Evolutionary conservation across 2,329 filamentous ascomycete genomes (phyloP).

Genomic region (Trichoderma afroharzianum): DNA sequence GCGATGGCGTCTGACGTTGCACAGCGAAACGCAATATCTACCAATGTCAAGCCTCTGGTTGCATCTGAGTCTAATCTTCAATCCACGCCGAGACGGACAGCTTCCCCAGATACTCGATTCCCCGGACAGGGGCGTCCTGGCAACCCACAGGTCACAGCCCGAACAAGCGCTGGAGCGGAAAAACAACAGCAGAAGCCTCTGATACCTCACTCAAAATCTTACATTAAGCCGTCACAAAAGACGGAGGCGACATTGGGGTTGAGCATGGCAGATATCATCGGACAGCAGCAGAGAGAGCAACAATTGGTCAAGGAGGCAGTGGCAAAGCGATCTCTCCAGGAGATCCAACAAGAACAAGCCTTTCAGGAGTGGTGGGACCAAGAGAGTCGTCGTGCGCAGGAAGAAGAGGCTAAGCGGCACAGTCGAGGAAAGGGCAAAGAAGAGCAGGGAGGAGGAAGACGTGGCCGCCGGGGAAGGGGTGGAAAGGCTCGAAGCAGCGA

Average conservation of each 20-base stretch:
- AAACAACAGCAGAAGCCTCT: constrained; percentile 39
- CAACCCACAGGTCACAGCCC: constrained; percentile 28
- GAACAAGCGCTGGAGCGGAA: constrained; percentile 26
- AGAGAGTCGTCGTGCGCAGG: constrained; percentile 69
- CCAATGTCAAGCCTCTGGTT: constrained; percentile 41
- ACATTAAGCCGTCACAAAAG: constrained; percentile 54
- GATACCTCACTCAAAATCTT: constrained; percentile 59
- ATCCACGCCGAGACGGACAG: constrained; percentile 45
- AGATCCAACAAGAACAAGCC: constrained; percentile 94
- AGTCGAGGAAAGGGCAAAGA: constrained; percentile 41
- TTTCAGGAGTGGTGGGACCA: constrained; percentile 97
- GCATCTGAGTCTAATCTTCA: constrained; percentile 40
- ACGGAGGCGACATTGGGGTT: constrained; percentile 63
- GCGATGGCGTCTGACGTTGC: constrained; percentile 36
- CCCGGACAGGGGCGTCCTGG: constrained; percentile 50
- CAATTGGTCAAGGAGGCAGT: constrained; percentile 76
- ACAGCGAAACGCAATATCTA: constrained; percentile 27
- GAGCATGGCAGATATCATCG: constrained; percentile 84
- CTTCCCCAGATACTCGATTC: constrained; percentile 61
- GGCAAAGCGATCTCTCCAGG: constrained; percentile 83
- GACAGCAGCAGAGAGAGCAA: constrained; percentile 81
- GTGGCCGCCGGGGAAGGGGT: constrained; percentile 28
- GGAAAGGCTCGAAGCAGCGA: constrained; percentile 27
- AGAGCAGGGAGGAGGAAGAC: constrained; percentile 28
- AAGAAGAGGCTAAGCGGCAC: constrained; percentile 50